phyloP scores from a whole-genome alignment of 2,329 filamentous ascomycete species.

The Metarhizium sp. region DNA sequence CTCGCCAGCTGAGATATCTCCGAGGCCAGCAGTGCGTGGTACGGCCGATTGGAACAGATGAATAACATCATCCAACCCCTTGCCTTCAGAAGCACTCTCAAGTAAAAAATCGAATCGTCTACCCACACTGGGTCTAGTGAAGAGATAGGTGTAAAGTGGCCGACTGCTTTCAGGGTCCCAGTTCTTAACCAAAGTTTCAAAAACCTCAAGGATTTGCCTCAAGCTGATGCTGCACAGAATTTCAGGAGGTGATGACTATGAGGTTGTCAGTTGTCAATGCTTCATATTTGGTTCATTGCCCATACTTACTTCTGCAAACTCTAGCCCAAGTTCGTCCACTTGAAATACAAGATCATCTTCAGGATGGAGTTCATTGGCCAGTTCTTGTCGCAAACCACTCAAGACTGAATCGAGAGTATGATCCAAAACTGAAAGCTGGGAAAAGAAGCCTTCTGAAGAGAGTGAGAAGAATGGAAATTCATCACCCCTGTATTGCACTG shows the following conservation, averaged over 20 bases:
- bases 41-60: slow-evolving; percentile 25
- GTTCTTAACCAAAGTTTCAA: slow-evolving; percentile 33
- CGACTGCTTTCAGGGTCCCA: slow-evolving; percentile 29
- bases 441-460: slow-evolving; percentile 33
- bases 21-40: not conserved
- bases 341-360: slow-evolving; percentile 42
- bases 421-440: slow-evolving; percentile 30
- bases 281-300: not conserved
- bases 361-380: slow-evolving; percentile 32
- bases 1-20: not conserved
- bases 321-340: slow-evolving; percentile 41
- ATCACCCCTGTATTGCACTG: slow-evolving; percentile 33
- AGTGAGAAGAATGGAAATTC: slow-evolving; percentile 32
- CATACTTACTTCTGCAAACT: slow-evolving; percentile 39
- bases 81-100: slow-evolving; percentile 32
- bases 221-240: slow-evolving; percentile 27
- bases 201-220: slow-evolving; percentile 31
- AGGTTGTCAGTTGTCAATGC: not conserved
- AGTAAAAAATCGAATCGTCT: slow-evolving; percentile 30
- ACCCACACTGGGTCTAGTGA: slow-evolving; percentile 28
- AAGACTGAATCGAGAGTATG: slow-evolving; percentile 35
- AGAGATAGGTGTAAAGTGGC: slow-evolving; percentile 32
- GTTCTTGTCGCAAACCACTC: slow-evolving; percentile 33
- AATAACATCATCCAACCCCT: slow-evolving; percentile 30
- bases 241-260: slow-evolving; percentile 26